Conservation (phyloP, 495 filamentous ascomycete species). For the Talaromyces stipitatus region DNA sequence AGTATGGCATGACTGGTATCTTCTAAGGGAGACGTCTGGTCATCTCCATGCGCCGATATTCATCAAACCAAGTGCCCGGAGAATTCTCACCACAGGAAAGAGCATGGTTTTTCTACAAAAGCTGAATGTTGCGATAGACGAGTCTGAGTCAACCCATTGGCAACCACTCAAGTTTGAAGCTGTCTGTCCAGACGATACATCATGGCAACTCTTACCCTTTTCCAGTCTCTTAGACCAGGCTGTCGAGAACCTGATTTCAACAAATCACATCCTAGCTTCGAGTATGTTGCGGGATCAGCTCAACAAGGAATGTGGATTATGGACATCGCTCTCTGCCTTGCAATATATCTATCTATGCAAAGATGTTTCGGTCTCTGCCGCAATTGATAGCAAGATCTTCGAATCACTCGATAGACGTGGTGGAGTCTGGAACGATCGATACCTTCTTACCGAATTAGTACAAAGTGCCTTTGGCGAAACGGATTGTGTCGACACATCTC, state of each 20-base stretch:
- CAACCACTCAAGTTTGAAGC: slow-evolving; percentile 45
- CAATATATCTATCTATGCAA: slow-evolving; percentile 64
- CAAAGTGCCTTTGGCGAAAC: slow-evolving; percentile 56
- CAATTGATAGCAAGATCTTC: slow-evolving; percentile 64
- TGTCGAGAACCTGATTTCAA: slow-evolving; percentile 65
- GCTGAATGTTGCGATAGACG: slow-evolving; percentile 28
- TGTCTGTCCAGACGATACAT: slow-evolving; percentile 33
- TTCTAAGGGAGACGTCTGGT: slow-evolving; percentile 46
- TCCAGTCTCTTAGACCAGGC: slow-evolving; percentile 60
- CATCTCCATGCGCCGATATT: slow-evolving; percentile 63
- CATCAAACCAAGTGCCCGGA: slow-evolving; percentile 54
- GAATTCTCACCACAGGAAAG: slow-evolving; percentile 81
- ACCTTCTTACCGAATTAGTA: slow-evolving; percentile 70
- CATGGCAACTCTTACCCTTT: slow-evolving; percentile 55
- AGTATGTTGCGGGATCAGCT: slow-evolving; percentile 56
- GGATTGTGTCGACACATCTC: slow-evolving; percentile 45
- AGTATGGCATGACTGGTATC: slow-evolving; percentile 72
- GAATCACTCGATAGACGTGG: slow-evolving; percentile 64
- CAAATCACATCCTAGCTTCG: slow-evolving; percentile 61
- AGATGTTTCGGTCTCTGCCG: slow-evolving; percentile 55
- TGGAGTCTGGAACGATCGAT: slow-evolving; percentile 71
- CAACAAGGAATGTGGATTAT: slow-evolving; percentile 61
- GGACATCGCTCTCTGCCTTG: slow-evolving; percentile 56
- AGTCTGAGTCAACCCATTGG: slow-evolving; percentile 18
- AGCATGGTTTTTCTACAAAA: slow-evolving; percentile 74